Conservation (phyloP, 495 filamentous ascomycete species). For the Clavariopsis aquatica region DNA sequence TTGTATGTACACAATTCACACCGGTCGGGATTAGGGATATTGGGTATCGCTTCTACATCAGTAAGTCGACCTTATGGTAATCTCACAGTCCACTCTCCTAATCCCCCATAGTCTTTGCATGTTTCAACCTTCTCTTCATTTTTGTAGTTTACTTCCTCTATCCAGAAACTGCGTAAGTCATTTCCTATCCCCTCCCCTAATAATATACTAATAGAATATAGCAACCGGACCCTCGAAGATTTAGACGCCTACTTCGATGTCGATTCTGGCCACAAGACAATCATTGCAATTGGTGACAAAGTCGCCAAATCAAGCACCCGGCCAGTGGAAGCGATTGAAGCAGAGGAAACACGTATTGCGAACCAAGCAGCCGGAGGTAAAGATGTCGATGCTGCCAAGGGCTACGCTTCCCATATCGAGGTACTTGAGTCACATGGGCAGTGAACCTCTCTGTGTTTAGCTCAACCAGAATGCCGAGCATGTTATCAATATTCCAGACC, state of each 20-base stretch:
- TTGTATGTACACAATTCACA: slow-evolving; percentile 45
- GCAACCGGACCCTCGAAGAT: slow-evolving; percentile 21
- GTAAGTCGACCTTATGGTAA: slow-evolving; percentile 41
- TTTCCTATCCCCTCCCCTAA: neutral
- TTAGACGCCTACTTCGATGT: slow-evolving; percentile 29
- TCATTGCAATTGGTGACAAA: slow-evolving; percentile 28
- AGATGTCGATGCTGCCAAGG: slow-evolving; percentile 9
- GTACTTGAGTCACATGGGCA: neutral
- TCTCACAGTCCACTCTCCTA: too few relatives aligned
- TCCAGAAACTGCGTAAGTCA: slow-evolving; percentile 41
- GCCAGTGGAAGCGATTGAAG: slow-evolving; percentile 29
- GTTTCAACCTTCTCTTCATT: slow-evolving; percentile 41
- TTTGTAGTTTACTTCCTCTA: slow-evolving; percentile 44
- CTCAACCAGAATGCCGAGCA: too few relatives aligned
- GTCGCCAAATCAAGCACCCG: slow-evolving; percentile 24
- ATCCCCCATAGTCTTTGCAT: slow-evolving; percentile 17
- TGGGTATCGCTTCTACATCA: slow-evolving; percentile 44
- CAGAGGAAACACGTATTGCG: slow-evolving; percentile 23
- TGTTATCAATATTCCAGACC: too few relatives aligned
- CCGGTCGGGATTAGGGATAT: slow-evolving; percentile 43
- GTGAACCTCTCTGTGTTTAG: too few relatives aligned
- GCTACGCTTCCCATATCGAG: slow-evolving; percentile 10
- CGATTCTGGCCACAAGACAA: slow-evolving; percentile 32
- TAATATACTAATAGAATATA: slow-evolving; percentile 19
- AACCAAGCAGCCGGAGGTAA: neutral